Evolutionary conservation across 1,284 basidiomycete genomes (phyloP).

Genomic region (Ganoderma sinense): DNA sequence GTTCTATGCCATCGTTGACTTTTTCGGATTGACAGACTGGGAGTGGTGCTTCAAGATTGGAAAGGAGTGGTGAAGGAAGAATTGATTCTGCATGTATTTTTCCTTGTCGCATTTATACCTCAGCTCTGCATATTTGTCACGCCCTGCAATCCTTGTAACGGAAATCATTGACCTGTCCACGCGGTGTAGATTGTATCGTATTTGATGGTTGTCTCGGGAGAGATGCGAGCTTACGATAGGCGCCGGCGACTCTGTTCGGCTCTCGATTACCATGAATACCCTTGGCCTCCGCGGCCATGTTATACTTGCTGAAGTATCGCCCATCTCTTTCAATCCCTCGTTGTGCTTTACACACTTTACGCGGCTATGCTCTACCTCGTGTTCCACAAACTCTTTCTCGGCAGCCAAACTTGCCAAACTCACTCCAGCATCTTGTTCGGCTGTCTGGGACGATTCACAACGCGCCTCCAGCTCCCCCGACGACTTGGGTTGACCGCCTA

Average conservation of each 20-base stretch:
- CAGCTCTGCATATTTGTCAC: slow-evolving; percentile 28
- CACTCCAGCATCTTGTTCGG: slow-evolving; percentile 7
- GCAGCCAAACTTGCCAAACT: slow-evolving; percentile 8
- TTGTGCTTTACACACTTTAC: slow-evolving; percentile 14
- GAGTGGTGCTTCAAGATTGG: slow-evolving; percentile 84
- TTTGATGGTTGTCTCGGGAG: not conserved
- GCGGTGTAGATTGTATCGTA: not conserved
- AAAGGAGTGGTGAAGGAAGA: slow-evolving; percentile 74
- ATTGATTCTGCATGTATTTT: slow-evolving; percentile 24
- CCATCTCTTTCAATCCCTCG: not conserved
- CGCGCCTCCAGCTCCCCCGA: slow-evolving; percentile 31
- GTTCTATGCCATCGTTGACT: slow-evolving; percentile 2
- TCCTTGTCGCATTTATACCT: slow-evolving; percentile 33
- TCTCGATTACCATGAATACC: slow-evolving; percentile 18
- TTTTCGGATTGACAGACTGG: slow-evolving; percentile 61
- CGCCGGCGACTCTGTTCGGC: not conserved
- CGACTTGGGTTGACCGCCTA: slow-evolving; percentile 74
- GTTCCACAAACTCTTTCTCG: not conserved
- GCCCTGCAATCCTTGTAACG: slow-evolving; percentile 28
- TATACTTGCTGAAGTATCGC: not conserved
- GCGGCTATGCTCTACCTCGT: slow-evolving; percentile 8
- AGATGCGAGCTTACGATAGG: not conserved
- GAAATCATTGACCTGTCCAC: slow-evolving; percentile 11
- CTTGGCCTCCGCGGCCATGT: slow-evolving; percentile 12
- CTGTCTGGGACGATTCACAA: slow-evolving; percentile 25